Percentiles rank a stretch among this genome's conserved stretches.
Evolutionary conservation across 1,284 basidiomycete genomes (phyloP).

Genomic region (Cronartium quercuum): DNA sequence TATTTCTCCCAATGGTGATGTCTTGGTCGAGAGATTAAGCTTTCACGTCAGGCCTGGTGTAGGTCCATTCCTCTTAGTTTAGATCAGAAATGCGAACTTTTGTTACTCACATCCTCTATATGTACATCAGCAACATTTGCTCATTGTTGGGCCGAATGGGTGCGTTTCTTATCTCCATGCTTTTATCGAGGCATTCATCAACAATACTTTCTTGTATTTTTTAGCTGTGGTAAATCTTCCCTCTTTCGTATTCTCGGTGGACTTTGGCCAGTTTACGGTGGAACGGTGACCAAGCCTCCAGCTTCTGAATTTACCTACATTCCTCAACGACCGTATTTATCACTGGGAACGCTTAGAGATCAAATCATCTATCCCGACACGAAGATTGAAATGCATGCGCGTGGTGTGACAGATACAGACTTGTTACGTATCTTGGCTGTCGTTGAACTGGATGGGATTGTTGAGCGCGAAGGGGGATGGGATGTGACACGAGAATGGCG

Average conservation of each 20-base stretch:
- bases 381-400: conserved; percentile 64
- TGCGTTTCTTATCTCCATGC: conserved; percentile 33
- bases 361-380: conserved; percentile 78
- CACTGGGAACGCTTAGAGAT: conserved; percentile 84
- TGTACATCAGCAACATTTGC: conserved; percentile 65
- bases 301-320: conserved; percentile 87
- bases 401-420: conserved; percentile 72
- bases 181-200: conserved; percentile 27
- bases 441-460: conserved; percentile 79
- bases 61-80: conserved; percentile 49
- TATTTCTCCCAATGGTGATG: conserved; percentile 90
- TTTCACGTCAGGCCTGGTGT: conserved; percentile 87
- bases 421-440: conserved; percentile 66
- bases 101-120: not conserved
- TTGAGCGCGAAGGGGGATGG: conserved; percentile 96
- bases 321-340: conserved; percentile 90
- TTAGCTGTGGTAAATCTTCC: conserved; percentile 70
- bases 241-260: conserved; percentile 92
- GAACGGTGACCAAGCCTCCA: conserved; percentile 84
- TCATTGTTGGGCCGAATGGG: conserved; percentile 90
- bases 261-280: conserved; percentile 94
- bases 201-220: conserved; percentile 48
- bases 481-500: conserved; percentile 82
- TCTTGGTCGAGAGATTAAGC: conserved; percentile 68
- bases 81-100: not conserved